These are phyloP conservation scores for Allantophomopsis cytisporea DNA, from an alignment of 2,329 filamentous ascomycete species.

Conservation along the genomic window DNA sequence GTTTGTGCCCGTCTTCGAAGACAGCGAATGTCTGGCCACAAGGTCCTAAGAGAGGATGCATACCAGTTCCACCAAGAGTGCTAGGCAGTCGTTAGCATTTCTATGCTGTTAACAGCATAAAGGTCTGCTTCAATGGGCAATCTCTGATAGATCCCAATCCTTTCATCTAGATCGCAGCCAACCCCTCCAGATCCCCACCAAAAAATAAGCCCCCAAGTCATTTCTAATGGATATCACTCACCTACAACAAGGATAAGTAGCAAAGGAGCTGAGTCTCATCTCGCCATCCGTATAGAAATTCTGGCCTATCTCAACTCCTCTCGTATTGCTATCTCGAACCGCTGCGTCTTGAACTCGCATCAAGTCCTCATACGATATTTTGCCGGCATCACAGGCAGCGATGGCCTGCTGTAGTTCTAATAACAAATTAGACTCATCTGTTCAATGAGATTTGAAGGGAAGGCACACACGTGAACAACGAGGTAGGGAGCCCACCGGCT, in stretches of 20 bases:
- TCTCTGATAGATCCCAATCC: no score
- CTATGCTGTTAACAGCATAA: no score
- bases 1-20: constrained; percentile 17
- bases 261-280: constrained; percentile 17
- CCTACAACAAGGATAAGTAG: constrained; percentile 17
- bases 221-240: neutral
- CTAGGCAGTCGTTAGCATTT: neutral
- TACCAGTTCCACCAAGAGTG: constrained; percentile 17
- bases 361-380: constrained; percentile 12
- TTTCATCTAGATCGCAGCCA: no score
- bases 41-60: constrained; percentile 13
- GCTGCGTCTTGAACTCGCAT: constrained; percentile 16
- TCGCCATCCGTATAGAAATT: constrained; percentile 17
- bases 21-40: constrained; percentile 19
- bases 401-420: constrained; percentile 14
- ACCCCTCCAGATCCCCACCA: no score
- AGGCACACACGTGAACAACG: no score
- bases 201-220: no score
- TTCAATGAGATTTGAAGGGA: no score
- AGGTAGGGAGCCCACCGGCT: no score
- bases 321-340: constrained; percentile 15
- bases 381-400: constrained; percentile 15
- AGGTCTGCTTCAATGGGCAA: no score
- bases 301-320: constrained; percentile 15
- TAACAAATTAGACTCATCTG: no score